Evolutionary conservation across 2,329 filamentous ascomycete genomes (phyloP).

Genomic region (Hypoxylon rubiginosum): DNA sequence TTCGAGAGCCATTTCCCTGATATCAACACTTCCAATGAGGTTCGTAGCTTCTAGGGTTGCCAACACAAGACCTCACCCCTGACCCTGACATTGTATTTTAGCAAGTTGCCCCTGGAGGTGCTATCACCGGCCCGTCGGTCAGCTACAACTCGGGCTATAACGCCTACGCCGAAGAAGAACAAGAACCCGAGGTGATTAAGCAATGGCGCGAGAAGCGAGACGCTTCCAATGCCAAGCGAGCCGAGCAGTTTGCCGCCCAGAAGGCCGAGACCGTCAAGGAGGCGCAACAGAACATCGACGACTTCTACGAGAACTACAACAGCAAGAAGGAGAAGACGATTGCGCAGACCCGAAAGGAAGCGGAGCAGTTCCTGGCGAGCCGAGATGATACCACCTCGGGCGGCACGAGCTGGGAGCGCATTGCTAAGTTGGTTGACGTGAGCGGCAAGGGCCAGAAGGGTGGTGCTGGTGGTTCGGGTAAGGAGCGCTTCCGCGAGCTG

Average conservation of each 20-base stretch:
- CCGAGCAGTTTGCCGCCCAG: constrained; percentile 84
- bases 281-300: constrained; percentile 94
- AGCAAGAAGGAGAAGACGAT: constrained; percentile 96
- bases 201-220: constrained; percentile 95
- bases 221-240: constrained; percentile 83
- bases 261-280: constrained; percentile 89
- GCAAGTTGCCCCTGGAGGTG: constrained; percentile 80
- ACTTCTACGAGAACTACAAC: constrained; percentile 99
- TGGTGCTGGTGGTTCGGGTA: constrained; percentile 89
- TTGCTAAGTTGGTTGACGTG: constrained; percentile 96
- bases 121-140: constrained; percentile 81
- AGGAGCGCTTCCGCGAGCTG: constrained; percentile 95
- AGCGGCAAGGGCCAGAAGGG: constrained; percentile 92
- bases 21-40: constrained; percentile 76
- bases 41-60: constrained; percentile 54
- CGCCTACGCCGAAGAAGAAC: constrained; percentile 73
- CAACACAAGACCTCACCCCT: constrained; percentile 15
- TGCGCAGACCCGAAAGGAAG: constrained; percentile 88
- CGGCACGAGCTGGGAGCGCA: constrained; percentile 98
- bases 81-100: constrained; percentile 53
- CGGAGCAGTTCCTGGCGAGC: constrained; percentile 89
- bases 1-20: constrained; percentile 95
- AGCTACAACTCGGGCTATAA: constrained; percentile 73
- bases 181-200: constrained; percentile 89
- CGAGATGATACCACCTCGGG: constrained; percentile 94